Conservation (phyloP, 2,329 filamentous ascomycete species). For the Aspergillus sp. region DNA sequence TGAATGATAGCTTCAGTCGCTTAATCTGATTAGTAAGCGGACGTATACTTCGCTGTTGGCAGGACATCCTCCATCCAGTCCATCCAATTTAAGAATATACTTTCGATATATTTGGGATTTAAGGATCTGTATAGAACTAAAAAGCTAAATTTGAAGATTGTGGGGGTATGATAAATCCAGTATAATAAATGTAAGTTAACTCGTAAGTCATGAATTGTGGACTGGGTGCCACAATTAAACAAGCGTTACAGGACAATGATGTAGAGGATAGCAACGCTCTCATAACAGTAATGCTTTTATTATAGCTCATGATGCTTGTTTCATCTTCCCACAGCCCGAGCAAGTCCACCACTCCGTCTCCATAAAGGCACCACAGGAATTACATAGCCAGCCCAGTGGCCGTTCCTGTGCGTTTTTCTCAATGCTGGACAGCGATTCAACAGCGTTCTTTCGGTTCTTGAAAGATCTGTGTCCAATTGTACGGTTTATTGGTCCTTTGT, state of each 20-base stretch:
- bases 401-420: constrained; percentile 46
- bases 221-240: background rate
- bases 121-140: background rate
- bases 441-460: constrained; percentile 31
- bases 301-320: constrained; percentile 45
- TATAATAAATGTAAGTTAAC: background rate
- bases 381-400: constrained; percentile 60
- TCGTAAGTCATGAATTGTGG: background rate
- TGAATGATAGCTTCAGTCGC: background rate
- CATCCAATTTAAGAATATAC: background rate
- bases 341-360: constrained; percentile 67
- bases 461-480: constrained; percentile 22
- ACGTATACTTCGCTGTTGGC: background rate
- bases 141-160: background rate
- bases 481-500: constrained; percentile 23
- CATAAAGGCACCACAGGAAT: constrained; percentile 61
- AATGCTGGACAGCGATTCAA: constrained; percentile 39
- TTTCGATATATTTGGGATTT: background rate
- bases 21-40: constrained; percentile 3
- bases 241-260: background rate
- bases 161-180: background rate
- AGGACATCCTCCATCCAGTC: background rate
- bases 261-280: background rate
- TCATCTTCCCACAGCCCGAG: constrained; percentile 60
- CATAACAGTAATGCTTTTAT: background rate